phyloP scores from a whole-genome alignment of 2,329 filamentous ascomycete genomes.

The Magnaporthiopsis poae region DNA sequence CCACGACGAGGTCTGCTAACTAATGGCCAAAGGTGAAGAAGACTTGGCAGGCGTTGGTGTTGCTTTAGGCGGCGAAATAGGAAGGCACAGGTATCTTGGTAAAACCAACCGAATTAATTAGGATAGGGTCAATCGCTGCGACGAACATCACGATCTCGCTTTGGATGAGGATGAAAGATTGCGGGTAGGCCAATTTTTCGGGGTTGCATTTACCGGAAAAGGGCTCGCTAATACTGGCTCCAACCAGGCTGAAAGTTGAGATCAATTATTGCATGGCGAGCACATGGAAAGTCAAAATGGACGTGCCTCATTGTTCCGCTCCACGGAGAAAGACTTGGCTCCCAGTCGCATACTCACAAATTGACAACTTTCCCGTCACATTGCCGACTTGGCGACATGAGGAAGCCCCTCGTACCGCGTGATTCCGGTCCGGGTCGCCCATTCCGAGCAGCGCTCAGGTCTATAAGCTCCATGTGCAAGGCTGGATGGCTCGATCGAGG shows the following conservation, averaged over 20 bases:
- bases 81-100: too few species aligned
- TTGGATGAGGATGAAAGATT: neutral
- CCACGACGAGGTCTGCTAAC: too few species aligned
- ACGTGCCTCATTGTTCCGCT: neutral
- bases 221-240: neutral
- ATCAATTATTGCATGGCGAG: too few species aligned
- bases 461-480: neutral
- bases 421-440: neutral
- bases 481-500: neutral
- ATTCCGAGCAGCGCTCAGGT: neutral
- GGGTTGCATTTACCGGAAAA: neutral
- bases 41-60: too few species aligned
- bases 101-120: too few species aligned
- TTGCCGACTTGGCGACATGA: too few species aligned
- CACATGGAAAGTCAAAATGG: too few species aligned
- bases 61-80: too few species aligned
- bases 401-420: neutral
- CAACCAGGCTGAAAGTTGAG: neutral
- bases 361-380: neutral
- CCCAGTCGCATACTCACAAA: neutral
- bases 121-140: too few species aligned
- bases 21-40: too few species aligned
- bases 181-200: too few species aligned
- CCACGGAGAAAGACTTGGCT: neutral
- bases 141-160: too few species aligned